phyloP scores from a whole-genome alignment of 2,329 filamentous ascomycete species.

The Colletotrichum sp. region DNA sequence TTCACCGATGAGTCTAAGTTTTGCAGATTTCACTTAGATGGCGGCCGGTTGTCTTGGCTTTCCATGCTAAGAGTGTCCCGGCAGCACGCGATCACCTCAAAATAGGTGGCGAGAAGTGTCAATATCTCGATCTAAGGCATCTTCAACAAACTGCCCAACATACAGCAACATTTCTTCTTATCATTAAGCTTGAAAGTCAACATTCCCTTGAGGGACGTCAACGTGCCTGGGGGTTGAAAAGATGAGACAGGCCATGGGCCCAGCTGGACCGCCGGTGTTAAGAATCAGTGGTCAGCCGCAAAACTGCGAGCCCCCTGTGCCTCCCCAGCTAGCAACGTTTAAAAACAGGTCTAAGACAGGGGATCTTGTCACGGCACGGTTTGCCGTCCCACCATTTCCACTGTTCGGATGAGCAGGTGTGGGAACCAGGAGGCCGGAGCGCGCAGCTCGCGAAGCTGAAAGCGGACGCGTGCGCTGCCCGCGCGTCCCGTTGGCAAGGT shows the following conservation, averaged over 20 bases:
- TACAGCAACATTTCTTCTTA: neutral
- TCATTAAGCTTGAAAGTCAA: neutral
- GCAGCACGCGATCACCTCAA: neutral
- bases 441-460: neutral
- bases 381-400: neutral
- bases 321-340: neutral
- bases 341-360: neutral
- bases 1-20: neutral
- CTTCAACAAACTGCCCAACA: neutral
- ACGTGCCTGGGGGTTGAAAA: neutral
- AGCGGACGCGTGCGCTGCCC: neutral
- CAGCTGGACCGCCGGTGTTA: neutral
- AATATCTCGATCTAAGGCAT: neutral
- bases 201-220: neutral
- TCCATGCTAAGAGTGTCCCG: neutral
- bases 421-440: neutral
- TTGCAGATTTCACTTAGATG: neutral
- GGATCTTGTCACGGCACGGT: neutral
- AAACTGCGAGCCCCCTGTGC: neutral
- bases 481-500: constrained; percentile 2
- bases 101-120: neutral
- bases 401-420: neutral
- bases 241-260: neutral
- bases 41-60: neutral
- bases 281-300: neutral